phyloP scores from a whole-genome alignment of 495 filamentous ascomycete species.

The Neurospora sublineolata region DNA sequence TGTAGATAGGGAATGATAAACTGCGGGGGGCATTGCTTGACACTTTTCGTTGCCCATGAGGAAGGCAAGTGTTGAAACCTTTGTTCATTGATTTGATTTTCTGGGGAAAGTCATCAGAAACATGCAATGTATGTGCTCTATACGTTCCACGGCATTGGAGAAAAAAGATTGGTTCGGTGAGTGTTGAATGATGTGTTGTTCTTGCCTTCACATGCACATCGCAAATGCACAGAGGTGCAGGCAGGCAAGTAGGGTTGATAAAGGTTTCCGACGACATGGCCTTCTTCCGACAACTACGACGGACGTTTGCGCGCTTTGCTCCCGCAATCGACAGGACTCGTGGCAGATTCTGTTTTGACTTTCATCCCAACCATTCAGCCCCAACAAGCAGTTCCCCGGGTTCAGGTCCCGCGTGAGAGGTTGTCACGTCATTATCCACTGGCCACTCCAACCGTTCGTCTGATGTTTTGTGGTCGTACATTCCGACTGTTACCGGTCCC shows the following conservation, averaged over 20 bases:
- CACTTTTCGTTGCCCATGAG: not conserved
- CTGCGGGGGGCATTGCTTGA: not conserved
- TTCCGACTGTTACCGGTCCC: not conserved
- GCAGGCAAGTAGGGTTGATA: not conserved
- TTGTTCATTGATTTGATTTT: not conserved
- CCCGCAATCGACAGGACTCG: not conserved
- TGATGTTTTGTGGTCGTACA: not conserved
- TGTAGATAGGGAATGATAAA: not conserved
- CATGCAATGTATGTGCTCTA: not conserved
- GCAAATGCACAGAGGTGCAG: not conserved
- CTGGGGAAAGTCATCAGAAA: not conserved
- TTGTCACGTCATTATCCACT: not conserved
- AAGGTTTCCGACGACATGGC: not conserved
- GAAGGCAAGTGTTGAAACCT: not conserved
- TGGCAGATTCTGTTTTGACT: not conserved
- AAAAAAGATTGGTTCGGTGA: not conserved
- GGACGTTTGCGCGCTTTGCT: not conserved
- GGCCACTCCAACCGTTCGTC: not conserved
- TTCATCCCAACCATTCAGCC: not conserved
- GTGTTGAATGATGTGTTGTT: not conserved
- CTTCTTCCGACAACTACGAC: not conserved
- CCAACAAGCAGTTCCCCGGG: not conserved
- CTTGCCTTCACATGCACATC: not conserved
- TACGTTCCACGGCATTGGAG: not conserved
- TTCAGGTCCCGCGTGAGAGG: not conserved